Evolutionary conservation across 2,329 filamentous ascomycete genomes (phyloP).

Genomic region (Tolypocladium paradoxum): DNA sequence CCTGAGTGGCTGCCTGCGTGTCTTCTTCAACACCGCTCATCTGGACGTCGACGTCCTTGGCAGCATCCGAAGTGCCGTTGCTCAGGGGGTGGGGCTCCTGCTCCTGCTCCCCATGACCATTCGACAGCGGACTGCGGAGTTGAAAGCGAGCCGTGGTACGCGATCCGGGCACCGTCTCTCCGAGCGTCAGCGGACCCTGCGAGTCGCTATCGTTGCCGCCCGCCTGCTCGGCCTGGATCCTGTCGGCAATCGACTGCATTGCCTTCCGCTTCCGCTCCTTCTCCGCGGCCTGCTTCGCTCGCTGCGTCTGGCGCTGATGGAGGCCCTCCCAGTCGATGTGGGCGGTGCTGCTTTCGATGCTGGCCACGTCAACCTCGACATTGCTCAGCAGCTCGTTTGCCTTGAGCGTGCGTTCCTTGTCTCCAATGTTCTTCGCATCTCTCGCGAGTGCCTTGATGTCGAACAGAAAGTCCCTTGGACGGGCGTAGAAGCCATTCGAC

Average conservation of each 20-base stretch:
- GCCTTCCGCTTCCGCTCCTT: conserved; percentile 52
- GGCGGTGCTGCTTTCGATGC: conserved; percentile 57
- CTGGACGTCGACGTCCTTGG: conserved; percentile 42
- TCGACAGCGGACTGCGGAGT: conserved; percentile 47
- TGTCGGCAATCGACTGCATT: conserved; percentile 42
- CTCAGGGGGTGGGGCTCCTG: conserved; percentile 29
- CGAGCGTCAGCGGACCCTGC: conserved; percentile 48
- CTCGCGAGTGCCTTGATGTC: conserved; percentile 79
- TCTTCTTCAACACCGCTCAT: conserved; percentile 49
- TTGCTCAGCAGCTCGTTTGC: conserved; percentile 88
- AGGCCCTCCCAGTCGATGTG: conserved; percentile 73
- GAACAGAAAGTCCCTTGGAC: conserved; percentile 77
- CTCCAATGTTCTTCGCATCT: conserved; percentile 73
- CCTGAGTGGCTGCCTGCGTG: conserved; percentile 34
- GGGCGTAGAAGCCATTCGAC: conserved; percentile 91
- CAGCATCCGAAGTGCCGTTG: conserved; percentile 45
- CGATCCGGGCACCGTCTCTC: conserved; percentile 50
- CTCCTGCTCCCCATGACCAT: conserved; percentile 34
- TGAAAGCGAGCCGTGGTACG: conserved; percentile 43
- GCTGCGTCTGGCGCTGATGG: conserved; percentile 60
- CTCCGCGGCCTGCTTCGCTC: conserved; percentile 48
- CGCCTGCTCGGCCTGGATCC: conserved; percentile 38
- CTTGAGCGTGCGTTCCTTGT: conserved; percentile 71
- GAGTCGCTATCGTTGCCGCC: conserved; percentile 42
- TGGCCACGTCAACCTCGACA: conserved; percentile 83